Conservation (phyloP, 768 basidiomycete species). For the Russula sp. region DNA sequence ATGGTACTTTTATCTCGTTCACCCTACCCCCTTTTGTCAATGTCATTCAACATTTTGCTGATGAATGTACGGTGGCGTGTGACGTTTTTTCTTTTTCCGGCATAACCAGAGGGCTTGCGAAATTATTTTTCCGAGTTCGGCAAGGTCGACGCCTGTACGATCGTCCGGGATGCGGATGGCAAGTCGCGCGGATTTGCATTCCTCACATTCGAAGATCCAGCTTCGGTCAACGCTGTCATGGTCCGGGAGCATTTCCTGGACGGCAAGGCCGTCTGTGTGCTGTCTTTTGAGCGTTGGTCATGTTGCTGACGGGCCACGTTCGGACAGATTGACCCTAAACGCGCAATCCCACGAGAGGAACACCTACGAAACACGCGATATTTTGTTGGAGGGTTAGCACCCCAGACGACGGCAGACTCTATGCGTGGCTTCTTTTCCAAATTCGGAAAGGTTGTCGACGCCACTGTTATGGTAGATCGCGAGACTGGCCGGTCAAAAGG, state of each 20-base stretch:
- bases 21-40: constrained; percentile 26
- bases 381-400: constrained; percentile 92
- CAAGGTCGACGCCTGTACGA: constrained; percentile 94
- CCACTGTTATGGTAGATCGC: constrained; percentile 97
- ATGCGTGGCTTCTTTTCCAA: constrained; percentile 92
- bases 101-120: constrained; percentile 55
- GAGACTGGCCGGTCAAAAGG: constrained; percentile 94
- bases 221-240: constrained; percentile 94
- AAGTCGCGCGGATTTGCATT: constrained; percentile 97
- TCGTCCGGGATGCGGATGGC: constrained; percentile 95
- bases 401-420: constrained; percentile 89
- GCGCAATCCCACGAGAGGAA: constrained; percentile 94
- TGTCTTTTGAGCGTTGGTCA: constrained; percentile 4
- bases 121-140: constrained; percentile 96
- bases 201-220: constrained; percentile 89
- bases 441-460: constrained; percentile 94
- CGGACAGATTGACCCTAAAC: constrained; percentile 94
- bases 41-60: constrained; percentile 27
- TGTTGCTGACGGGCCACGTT: constrained; percentile 15
- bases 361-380: constrained; percentile 90
- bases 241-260: constrained; percentile 91
- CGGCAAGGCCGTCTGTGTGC: constrained; percentile 84
- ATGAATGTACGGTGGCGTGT: constrained; percentile 36
- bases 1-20: constrained; percentile 59
- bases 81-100: constrained; percentile 1